phyloP scores from a whole-genome alignment of 441 rosid species.

The Corymbia citriodora region DNA sequence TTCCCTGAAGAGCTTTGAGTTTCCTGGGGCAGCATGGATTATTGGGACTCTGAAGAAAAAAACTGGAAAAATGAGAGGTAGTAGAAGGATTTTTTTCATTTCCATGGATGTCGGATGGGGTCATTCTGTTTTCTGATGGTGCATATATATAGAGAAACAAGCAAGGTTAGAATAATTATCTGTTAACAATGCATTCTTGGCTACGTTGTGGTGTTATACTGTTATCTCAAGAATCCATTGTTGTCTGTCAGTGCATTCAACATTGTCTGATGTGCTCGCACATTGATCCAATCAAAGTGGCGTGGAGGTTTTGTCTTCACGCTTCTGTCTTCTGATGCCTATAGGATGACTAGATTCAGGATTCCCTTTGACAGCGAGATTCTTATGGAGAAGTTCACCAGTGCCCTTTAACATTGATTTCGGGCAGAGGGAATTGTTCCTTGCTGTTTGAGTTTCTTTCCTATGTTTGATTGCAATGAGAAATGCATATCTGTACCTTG shows the following conservation, averaged over 20 bases:
- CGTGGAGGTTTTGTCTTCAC: background rate
- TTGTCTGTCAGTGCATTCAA: background rate
- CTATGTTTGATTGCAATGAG: background rate
- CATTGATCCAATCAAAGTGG: background rate
- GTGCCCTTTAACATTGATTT: background rate
- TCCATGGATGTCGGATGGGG: constrained; percentile 13
- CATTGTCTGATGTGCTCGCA: background rate
- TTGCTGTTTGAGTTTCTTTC: background rate
- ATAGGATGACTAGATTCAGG: background rate
- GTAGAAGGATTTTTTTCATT: background rate
- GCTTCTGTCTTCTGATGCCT: background rate
- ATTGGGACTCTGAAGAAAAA: constrained; percentile 1
- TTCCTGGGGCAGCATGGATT: constrained; percentile 19
- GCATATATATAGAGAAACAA: constrained; percentile 10
- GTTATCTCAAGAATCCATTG: background rate
- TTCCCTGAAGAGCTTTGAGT: constrained; percentile 51
- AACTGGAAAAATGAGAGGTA: constrained; percentile 13
- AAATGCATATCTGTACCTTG: background rate
- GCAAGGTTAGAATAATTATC: background rate
- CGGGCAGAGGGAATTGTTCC: background rate
- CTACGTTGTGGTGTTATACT: background rate
- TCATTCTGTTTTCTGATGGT: background rate
- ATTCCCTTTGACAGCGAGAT: background rate
- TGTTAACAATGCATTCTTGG: background rate
- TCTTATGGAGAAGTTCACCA: background rate